phyloP scores from a whole-genome alignment of 768 basidiomycete species.

The Lyophyllum atratum region DNA sequence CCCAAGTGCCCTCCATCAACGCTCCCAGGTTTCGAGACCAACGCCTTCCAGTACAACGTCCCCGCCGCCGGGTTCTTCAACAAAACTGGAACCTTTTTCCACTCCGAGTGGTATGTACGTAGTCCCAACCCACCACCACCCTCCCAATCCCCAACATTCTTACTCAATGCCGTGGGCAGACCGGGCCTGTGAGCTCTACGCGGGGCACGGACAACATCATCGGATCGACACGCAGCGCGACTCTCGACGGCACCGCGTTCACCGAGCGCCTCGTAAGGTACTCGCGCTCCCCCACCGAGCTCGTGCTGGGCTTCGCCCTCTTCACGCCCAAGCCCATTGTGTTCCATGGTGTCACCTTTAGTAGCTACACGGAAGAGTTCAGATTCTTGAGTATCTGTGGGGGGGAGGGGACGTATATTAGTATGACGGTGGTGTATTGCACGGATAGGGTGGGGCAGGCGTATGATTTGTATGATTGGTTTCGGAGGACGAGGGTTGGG shows the following conservation, averaged over 20 bases:
- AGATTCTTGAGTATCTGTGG: constrained; percentile 12
- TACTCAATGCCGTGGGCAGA: neutral
- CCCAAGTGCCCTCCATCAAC: neutral
- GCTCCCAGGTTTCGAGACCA: constrained; percentile 1
- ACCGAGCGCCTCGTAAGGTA: constrained; percentile 4
- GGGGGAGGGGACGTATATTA: constrained; percentile 10
- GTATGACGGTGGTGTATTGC: constrained; percentile 11
- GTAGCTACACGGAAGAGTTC: constrained; percentile 10
- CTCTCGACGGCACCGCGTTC: neutral
- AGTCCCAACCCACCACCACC: neutral
- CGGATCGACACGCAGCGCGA: neutral
- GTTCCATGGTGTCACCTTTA: neutral
- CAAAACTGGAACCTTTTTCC: constrained; percentile 5
- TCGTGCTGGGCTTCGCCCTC: neutral
- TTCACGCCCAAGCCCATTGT: neutral
- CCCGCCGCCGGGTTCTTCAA: neutral
- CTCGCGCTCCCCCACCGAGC: neutral
- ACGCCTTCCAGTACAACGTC: constrained; percentile 3
- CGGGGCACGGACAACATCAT: constrained; percentile 10
- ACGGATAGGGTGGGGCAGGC: neutral
- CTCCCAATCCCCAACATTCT: neutral
- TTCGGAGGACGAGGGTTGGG: neutral
- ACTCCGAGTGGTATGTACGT: constrained; percentile 12
- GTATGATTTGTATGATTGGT: neutral
- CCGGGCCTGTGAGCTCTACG: constrained; percentile 6